Evolutionary conservation across 2,329 filamentous ascomycete species (phyloP).

Genomic region (Davidsoniella neocaledoniae): DNA sequence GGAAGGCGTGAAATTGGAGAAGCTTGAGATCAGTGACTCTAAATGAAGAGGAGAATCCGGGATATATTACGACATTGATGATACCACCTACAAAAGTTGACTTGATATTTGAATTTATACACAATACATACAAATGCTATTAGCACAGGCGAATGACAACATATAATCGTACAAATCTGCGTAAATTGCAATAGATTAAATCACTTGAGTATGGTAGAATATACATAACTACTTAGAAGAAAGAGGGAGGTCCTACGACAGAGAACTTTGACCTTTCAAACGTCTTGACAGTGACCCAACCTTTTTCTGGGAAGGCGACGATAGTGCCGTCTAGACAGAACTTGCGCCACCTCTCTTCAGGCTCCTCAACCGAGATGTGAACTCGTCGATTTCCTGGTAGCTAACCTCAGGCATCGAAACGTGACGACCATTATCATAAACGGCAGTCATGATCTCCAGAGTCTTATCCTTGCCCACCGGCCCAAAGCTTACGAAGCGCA

Average conservation of each 20-base stretch:
- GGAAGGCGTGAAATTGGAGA: slow-evolving; percentile 16
- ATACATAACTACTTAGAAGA: background rate
- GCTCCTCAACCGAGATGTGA: slow-evolving; percentile 53
- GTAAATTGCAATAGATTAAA: background rate
- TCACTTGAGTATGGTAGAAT: background rate
- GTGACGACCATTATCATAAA: slow-evolving; percentile 41
- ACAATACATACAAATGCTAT: background rate
- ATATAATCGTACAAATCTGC: background rate
- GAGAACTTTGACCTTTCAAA: slow-evolving; percentile 26
- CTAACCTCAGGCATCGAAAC: slow-evolving; percentile 41
- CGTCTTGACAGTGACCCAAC: slow-evolving; percentile 50
- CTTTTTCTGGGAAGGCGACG: slow-evolving; percentile 51
- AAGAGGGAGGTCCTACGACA: slow-evolving; percentile 20
- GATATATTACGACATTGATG: slow-evolving; percentile 12
- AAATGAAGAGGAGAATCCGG: slow-evolving; percentile 9
- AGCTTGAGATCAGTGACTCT: slow-evolving; percentile 12
- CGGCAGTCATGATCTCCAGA: slow-evolving; percentile 60
- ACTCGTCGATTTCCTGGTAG: slow-evolving; percentile 53
- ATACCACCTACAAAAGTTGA: slow-evolving; percentile 15
- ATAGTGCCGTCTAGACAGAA: slow-evolving; percentile 89
- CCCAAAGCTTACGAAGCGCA: slow-evolving; percentile 63
- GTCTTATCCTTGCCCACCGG: slow-evolving; percentile 45
- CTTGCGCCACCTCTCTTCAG: slow-evolving; percentile 60
- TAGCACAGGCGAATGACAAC: background rate
- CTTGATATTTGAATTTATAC: slow-evolving; percentile 1